phyloP scores from a whole-genome alignment of 495 filamentous ascomycete genomes.

The Aspergillus egyptiacus region DNA sequence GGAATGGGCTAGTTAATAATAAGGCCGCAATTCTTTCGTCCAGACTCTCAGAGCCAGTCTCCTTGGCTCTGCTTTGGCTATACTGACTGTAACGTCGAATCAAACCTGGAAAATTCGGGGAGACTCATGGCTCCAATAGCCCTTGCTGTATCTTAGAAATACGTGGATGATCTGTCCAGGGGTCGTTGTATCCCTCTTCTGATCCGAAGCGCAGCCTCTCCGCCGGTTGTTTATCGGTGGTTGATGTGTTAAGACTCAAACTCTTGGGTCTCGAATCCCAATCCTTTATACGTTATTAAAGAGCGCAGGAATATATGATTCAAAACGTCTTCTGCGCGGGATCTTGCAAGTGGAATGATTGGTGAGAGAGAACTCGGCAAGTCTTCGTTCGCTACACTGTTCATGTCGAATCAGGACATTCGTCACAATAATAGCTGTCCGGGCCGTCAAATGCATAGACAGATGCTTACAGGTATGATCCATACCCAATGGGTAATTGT shows the following conservation, averaged over 20 bases:
- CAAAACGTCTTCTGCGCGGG: too few relatives aligned
- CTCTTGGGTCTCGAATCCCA: too few relatives aligned
- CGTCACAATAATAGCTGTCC: neutral
- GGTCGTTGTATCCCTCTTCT: constrained; percentile 17
- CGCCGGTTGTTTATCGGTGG: constrained; percentile 14
- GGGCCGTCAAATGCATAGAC: neutral
- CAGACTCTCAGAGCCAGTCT: too few relatives aligned
- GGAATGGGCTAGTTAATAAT: neutral
- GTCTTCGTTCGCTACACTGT: neutral
- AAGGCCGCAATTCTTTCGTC: neutral
- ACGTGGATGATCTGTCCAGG: constrained; percentile 38
- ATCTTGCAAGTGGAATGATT: too few relatives aligned
- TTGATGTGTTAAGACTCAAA: neutral
- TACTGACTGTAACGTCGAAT: neutral
- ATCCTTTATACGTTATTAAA: neutral
- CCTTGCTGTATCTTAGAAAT: neutral
- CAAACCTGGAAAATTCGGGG: neutral
- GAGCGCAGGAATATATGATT: too few relatives aligned
- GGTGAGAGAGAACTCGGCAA: too few relatives aligned
- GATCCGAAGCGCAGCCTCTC: constrained; percentile 19
- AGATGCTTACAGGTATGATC: neutral
- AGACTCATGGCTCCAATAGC: neutral
- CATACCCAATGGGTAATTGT: neutral
- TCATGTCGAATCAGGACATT: constrained; percentile 1
- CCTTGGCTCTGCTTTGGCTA: too few relatives aligned